Conservation (phyloP, 495 filamentous ascomycete genomes). For the Neurospora sp. region DNA sequence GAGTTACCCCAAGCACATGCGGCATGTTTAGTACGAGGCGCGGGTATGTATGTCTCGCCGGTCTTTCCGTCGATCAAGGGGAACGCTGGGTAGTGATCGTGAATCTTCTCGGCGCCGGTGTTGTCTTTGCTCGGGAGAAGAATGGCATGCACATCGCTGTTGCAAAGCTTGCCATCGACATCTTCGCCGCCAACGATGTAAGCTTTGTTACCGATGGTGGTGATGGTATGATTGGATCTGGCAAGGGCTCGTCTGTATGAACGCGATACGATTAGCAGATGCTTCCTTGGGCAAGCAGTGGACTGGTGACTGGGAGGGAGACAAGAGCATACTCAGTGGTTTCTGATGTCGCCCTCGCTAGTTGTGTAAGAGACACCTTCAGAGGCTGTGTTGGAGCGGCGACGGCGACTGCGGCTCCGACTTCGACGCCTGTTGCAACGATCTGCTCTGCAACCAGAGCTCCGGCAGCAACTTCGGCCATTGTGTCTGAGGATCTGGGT, state of each 20-base stretch:
- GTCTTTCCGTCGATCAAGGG: constrained; percentile 17
- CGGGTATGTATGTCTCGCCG: constrained; percentile 30
- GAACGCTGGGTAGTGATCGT: constrained; percentile 13
- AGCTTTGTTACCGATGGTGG: constrained; percentile 33
- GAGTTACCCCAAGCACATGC: constrained; percentile 27
- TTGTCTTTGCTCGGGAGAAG: constrained; percentile 24
- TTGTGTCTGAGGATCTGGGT: constrained; percentile 1
- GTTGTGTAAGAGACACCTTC: constrained; percentile 31
- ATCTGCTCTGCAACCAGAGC: constrained; percentile 32
- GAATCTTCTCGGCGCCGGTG: constrained; percentile 8
- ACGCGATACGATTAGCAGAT: background rate
- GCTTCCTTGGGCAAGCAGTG: background rate
- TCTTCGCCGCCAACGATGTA: constrained; percentile 44
- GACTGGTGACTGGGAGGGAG: background rate
- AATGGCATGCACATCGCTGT: constrained; percentile 37
- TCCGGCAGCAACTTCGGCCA: constrained; percentile 32
- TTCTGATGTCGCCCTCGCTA: constrained; percentile 20
- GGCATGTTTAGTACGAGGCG: constrained; percentile 30
- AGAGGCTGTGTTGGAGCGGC: constrained; percentile 33
- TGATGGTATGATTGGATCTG: constrained; percentile 38
- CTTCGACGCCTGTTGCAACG: constrained; percentile 33
- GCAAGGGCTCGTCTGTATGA: constrained; percentile 24
- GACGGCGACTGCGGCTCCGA: constrained; percentile 24
- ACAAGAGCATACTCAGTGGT: constrained; percentile 7
- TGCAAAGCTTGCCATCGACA: constrained; percentile 26